Conservation (phyloP, 805 yeast genomes). For the Saturnispora gosingensis region DNA sequence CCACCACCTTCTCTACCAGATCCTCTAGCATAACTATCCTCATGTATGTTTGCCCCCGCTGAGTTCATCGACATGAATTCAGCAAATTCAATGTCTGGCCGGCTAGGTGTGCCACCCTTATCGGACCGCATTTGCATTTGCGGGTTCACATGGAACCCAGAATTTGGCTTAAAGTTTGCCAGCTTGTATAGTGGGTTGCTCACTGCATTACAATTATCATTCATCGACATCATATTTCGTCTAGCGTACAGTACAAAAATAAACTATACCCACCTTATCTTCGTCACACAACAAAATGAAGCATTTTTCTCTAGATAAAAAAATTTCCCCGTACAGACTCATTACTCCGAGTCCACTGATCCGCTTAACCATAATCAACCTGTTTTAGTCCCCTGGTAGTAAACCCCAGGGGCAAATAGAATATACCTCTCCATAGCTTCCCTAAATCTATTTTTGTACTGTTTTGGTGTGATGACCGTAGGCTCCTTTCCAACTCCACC, state of each 20-base stretch:
- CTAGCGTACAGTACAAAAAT: neutral
- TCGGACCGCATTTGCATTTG: neutral
- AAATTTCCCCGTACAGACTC: neutral
- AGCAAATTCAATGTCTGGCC: neutral
- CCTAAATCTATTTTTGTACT: constrained; percentile 85
- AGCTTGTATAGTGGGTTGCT: neutral
- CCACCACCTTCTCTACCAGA: neutral
- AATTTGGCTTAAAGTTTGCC: neutral
- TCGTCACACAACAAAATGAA: neutral
- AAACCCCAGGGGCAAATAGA: constrained; percentile 76
- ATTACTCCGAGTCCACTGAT: neutral
- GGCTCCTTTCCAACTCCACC: constrained; percentile 86
- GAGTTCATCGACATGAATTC: neutral
- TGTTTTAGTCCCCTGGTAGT: constrained; percentile 24
- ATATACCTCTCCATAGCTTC: constrained; percentile 98
- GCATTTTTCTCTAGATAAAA: neutral
- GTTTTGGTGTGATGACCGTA: constrained; percentile 94
- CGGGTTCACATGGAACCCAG: neutral
- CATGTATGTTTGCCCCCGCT: neutral
- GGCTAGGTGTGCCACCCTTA: neutral
- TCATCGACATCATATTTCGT: neutral
- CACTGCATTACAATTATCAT: neutral
- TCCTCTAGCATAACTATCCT: neutral
- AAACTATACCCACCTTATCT: neutral
- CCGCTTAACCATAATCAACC: neutral